Percentiles rank a stretch among this genome's conserved stretches.
Conservation (phyloP, 352 stramenopile genomes). For the Phytophthora capsici region DNA sequence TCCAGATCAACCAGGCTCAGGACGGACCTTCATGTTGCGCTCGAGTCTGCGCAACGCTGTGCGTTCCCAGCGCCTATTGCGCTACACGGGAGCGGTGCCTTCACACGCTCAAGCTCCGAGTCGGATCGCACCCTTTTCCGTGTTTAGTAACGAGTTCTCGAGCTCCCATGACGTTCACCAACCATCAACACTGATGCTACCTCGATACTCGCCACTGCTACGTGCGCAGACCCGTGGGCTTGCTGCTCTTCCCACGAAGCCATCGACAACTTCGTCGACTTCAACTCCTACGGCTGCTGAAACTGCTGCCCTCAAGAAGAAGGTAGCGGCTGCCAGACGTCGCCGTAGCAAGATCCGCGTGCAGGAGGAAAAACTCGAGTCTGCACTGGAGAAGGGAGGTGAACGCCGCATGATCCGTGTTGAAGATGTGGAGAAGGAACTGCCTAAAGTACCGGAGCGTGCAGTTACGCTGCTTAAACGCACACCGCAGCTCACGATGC, state of each 20-base stretch:
- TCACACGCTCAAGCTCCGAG: conserved; percentile 14
- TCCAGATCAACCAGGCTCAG: conserved; percentile 12
- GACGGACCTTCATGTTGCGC: conserved; percentile 49
- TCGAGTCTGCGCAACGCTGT: conserved; percentile 47
- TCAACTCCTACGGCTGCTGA: conserved; percentile 37
- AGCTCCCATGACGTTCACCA: conserved; percentile 7
- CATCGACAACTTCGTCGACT: conserved; percentile 7
- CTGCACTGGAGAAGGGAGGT: conserved; percentile 77
- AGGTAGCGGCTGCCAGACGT: conserved; percentile 70
- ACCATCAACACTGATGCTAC: conserved; percentile 15
- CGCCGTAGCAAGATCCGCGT: conserved; percentile 83
- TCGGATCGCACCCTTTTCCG: conserved; percentile 13
- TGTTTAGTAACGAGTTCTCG: conserved; percentile 24
- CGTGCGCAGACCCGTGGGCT: conserved; percentile 47
- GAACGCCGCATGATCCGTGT: conserved; percentile 83
- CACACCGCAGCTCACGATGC: conserved; percentile 63
- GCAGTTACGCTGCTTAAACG: conserved; percentile 74
- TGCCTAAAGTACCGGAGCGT: conserved; percentile 77
- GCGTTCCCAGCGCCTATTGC: conserved; percentile 45
- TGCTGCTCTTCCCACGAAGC: conserved; percentile 50
- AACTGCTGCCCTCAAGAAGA: conserved; percentile 77
- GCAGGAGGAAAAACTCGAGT: conserved; percentile 82
- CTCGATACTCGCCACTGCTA: conserved; percentile 29
- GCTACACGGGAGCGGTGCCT: conserved; percentile 14
- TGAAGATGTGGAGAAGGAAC: conserved; percentile 76